phyloP scores from a whole-genome alignment of 2,329 filamentous ascomycete species.

The Drechslera avenae region DNA sequence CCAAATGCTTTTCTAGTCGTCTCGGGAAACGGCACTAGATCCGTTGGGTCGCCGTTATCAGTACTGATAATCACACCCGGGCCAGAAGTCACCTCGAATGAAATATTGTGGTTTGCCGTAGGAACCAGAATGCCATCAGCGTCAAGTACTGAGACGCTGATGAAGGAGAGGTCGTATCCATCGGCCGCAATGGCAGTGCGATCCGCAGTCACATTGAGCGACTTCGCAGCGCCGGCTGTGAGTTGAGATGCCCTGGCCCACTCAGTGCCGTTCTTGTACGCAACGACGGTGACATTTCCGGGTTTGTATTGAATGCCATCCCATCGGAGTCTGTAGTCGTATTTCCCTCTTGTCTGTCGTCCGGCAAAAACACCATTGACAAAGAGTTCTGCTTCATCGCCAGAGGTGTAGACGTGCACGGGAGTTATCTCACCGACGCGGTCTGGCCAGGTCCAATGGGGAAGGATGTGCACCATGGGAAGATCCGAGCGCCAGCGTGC shows the following conservation, averaged over 20 bases:
- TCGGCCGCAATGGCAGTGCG: slow-evolving; percentile 48
- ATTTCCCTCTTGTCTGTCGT: slow-evolving; percentile 41
- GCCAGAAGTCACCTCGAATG: slow-evolving; percentile 51
- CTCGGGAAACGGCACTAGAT: slow-evolving; percentile 30
- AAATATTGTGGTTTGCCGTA: slow-evolving; percentile 50
- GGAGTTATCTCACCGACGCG: slow-evolving; percentile 56
- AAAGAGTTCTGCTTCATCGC: slow-evolving; percentile 61
- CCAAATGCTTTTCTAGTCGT: slow-evolving; percentile 32
- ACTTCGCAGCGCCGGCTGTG: slow-evolving; percentile 51
- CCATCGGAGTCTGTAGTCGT: slow-evolving; percentile 60
- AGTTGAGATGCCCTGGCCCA: slow-evolving; percentile 54
- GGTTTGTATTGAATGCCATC: slow-evolving; percentile 57
- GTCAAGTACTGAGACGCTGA: slow-evolving; percentile 56
- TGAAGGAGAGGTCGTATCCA: slow-evolving; percentile 55
- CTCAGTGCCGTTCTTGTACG: slow-evolving; percentile 54
- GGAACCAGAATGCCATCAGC: slow-evolving; percentile 52
- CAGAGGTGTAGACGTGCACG: slow-evolving; percentile 60
- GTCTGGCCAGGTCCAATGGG: slow-evolving; percentile 62
- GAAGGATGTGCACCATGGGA: slow-evolving; percentile 58
- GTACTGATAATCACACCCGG: slow-evolving; percentile 50
- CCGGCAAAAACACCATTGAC: slow-evolving; percentile 58
- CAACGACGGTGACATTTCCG: slow-evolving; percentile 55
- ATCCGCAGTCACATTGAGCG: slow-evolving; percentile 51
- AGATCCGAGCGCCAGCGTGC: slow-evolving; percentile 58
- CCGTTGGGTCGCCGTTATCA: slow-evolving; percentile 34